Evolutionary conservation across 139 green algal genomes (phyloP).

Genomic region (Chlamydomonas urium): DNA sequence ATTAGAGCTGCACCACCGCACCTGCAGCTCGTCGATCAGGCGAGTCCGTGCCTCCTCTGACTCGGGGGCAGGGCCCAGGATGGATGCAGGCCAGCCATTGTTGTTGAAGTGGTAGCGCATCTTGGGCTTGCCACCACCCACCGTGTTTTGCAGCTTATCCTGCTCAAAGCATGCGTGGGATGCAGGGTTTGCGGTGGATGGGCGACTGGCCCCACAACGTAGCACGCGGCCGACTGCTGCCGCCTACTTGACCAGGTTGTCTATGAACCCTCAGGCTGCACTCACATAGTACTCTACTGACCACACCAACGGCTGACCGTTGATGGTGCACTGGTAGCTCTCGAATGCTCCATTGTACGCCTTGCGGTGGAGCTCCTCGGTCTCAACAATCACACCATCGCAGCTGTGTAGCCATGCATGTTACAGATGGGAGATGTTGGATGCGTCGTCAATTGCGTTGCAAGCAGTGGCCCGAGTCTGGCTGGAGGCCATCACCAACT

Average conservation of each 20-base stretch:
- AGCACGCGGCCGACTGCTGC: too few species aligned
- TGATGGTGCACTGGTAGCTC: constrained; percentile 32
- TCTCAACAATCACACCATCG: constrained; percentile 63
- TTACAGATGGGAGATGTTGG: too few species aligned
- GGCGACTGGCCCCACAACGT: too few species aligned
- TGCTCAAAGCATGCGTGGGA: background rate
- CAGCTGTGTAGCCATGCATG: constrained; percentile 4
- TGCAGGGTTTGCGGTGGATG: too few species aligned
- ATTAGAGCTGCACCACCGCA: background rate
- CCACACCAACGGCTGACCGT: constrained; percentile 40
- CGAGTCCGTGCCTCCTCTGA: constrained; percentile 37
- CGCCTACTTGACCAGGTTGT: too few species aligned
- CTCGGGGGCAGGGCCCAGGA: constrained; percentile 21
- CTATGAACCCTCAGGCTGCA: too few species aligned
- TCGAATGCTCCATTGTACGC: constrained; percentile 66
- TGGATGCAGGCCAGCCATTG: constrained; percentile 35
- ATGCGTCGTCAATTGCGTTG: too few species aligned
- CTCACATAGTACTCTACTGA: constrained; percentile 53
- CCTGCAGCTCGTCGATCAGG: constrained; percentile 57
- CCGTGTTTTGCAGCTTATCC: constrained; percentile 62
- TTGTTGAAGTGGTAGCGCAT: constrained; percentile 55
- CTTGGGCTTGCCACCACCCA: constrained; percentile 67
- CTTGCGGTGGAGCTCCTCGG: constrained; percentile 61
- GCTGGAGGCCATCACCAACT: too few species aligned
- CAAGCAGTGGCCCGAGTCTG: too few species aligned